phyloP scores from a whole-genome alignment of 202 grass and related monocot species.

The Carex sylvatica region DNA sequence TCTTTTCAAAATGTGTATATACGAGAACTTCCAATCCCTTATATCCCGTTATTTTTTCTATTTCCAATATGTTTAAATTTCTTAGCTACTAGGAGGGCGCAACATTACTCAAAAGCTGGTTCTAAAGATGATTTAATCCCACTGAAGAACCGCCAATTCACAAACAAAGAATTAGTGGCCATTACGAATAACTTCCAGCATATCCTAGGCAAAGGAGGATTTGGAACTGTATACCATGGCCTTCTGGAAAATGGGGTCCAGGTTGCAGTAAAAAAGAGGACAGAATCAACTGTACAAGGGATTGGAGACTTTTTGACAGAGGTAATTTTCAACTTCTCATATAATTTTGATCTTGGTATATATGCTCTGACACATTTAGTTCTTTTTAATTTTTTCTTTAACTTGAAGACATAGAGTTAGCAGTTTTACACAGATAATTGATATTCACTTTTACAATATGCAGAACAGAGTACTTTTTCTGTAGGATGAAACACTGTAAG shows the following conservation, averaged over 20 bases:
- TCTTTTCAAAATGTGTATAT: not conserved
- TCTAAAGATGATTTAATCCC: not conserved
- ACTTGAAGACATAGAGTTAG: not conserved
- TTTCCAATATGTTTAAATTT: not conserved
- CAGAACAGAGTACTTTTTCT: too few relatives aligned
- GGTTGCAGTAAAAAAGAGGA: slow-evolving; percentile 55
- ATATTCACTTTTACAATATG: not conserved
- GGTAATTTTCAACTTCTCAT: slow-evolving; percentile 23
- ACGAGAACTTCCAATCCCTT: not conserved
- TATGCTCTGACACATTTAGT: not conserved
- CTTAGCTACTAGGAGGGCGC: not conserved
- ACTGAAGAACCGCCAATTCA: slow-evolving; percentile 48
- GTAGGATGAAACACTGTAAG: too few relatives aligned
- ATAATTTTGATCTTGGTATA: not conserved
- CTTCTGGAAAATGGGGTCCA: slow-evolving; percentile 47
- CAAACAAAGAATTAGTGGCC: slow-evolving; percentile 40
- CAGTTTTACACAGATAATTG: not conserved
- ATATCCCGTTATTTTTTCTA: not conserved
- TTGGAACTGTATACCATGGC: slow-evolving; percentile 57
- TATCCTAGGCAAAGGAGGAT: slow-evolving; percentile 55
- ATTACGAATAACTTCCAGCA: slow-evolving; percentile 55
- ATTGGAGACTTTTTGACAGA: slow-evolving; percentile 51
- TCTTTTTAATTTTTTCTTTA: not conserved
- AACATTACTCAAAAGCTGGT: not conserved
- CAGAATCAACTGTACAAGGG: slow-evolving; percentile 41